phyloP scores from a whole-genome alignment of 2,329 filamentous ascomycete genomes.

The Xylaria sp. region DNA sequence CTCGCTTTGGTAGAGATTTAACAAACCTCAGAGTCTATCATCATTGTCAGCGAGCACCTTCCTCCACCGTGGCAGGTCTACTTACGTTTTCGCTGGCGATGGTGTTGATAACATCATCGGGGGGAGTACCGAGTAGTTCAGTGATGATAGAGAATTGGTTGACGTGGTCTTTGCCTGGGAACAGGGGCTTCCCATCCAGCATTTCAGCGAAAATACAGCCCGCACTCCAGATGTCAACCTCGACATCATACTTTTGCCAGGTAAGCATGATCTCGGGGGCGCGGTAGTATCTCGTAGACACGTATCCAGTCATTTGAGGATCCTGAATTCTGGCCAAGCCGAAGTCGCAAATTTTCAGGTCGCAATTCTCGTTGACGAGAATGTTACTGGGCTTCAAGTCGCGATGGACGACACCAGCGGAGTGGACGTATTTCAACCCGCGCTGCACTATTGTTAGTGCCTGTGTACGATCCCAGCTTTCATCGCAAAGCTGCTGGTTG shows the following conservation, averaged over 20 bases:
- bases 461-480: background rate
- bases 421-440: slow-evolving; percentile 98
- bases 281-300: slow-evolving; percentile 98
- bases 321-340: slow-evolving; percentile 97
- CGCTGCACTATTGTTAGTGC: slow-evolving; percentile 66
- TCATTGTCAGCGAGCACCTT: slow-evolving; percentile 35
- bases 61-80: slow-evolving; percentile 14
- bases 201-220: slow-evolving; percentile 99
- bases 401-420: slow-evolving; percentile 95
- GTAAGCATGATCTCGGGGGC: slow-evolving; percentile 99
- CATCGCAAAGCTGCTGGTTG: background rate
- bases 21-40: slow-evolving; percentile 91
- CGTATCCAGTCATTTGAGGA: slow-evolving; percentile 99
- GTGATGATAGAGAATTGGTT: slow-evolving; percentile 99
- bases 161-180: slow-evolving; percentile 98
- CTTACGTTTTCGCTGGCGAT: slow-evolving; percentile 97
- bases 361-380: slow-evolving; percentile 99
- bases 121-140: slow-evolving; percentile 93
- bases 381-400: slow-evolving; percentile 99
- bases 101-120: slow-evolving; percentile 97
- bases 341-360: slow-evolving; percentile 99
- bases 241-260: slow-evolving; percentile 99
- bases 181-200: slow-evolving; percentile 97
- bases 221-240: slow-evolving; percentile 99
- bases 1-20: slow-evolving; percentile 94